phyloP scores from a whole-genome alignment of 2,329 filamentous ascomycete genomes.

The Xylariaceae sp. region DNA sequence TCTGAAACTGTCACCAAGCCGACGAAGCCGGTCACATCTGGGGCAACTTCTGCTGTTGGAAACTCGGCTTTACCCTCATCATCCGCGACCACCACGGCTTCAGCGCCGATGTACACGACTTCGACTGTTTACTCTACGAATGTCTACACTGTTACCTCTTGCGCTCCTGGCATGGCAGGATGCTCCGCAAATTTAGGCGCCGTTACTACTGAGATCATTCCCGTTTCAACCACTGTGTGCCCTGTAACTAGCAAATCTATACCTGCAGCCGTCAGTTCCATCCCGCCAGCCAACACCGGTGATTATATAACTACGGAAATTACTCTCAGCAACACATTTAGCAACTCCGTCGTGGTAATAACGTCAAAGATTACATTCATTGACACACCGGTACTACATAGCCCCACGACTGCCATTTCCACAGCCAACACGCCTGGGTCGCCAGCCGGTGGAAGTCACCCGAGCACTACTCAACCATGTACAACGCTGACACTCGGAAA shows the following conservation, averaged over 20 bases:
- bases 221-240: constrained; percentile 32
- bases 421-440: constrained; percentile 15
- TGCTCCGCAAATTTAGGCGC: constrained; percentile 26
- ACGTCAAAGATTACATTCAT: constrained; percentile 29
- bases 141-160: constrained; percentile 30
- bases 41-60: constrained; percentile 8
- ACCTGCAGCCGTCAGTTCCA: constrained; percentile 1
- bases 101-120: constrained; percentile 26
- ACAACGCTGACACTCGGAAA: constrained; percentile 29
- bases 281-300: constrained; percentile 1
- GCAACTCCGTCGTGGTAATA: constrained; percentile 25
- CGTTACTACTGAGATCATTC: constrained; percentile 29
- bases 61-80: constrained; percentile 3
- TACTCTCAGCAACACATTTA: constrained; percentile 28
- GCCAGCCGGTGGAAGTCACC: constrained; percentile 9
- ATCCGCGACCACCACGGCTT: constrained; percentile 5
- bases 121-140: constrained; percentile 32
- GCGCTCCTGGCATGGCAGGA: constrained; percentile 28
- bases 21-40: background rate
- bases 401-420: constrained; percentile 8
- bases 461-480: constrained; percentile 18
- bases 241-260: constrained; percentile 24
- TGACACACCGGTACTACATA: constrained; percentile 23
- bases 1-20: background rate
- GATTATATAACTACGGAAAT: constrained; percentile 10